Base-by-base conservation (phyloP, 805 yeast genomes). In the Wickerhamiella shivajii region DNA sequence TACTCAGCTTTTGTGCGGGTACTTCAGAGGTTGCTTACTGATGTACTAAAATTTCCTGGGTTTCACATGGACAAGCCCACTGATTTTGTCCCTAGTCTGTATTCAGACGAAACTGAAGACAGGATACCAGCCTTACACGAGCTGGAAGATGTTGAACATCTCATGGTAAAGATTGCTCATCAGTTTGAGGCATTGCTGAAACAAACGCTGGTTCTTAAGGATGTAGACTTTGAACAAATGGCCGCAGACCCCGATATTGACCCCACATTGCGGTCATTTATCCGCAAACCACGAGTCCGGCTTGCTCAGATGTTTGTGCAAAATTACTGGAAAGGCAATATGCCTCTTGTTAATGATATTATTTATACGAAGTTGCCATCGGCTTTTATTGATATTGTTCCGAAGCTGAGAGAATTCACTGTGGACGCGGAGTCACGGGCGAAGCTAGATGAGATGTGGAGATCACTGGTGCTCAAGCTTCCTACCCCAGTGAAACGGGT, bases 251-350 rank as follows among this genome's bases (percentile, higher is more conserved):
- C 53, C 11, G 44, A 56, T n/a, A 41, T 47, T 17, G 52, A 62
- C 14, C 55, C 60, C 2, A 66, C 68, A 24, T 55, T 72, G 6
- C 44, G 66, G 11, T 59, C 69, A 6, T 66, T 74, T 4, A 48
- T 77, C 28, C 51, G 66, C 7, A 63, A 73, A 37, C 64, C 67
- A 27, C 66, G 75, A 35, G 46, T 80, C 15, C 64, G 64, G 33
- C 50, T 80, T 16, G 81, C 81, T 1, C 60, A 79, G 0, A 61
- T 62, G 39, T 51, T 81, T 39, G 74, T 74, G 47, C 54, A 74
- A 1, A 52, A 71, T 25, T 60, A 76, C 41, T 54, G 63, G 18
- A 39, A 60, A 4, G 68, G 69, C 0, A 53, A 66, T 26, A 51
- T 74, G n/a, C 51, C 59, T 3, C 40, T 77, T 3, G 64, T 80